Conservation (phyloP, 495 filamentous ascomycete genomes). For the Xylaria nigripes region DNA sequence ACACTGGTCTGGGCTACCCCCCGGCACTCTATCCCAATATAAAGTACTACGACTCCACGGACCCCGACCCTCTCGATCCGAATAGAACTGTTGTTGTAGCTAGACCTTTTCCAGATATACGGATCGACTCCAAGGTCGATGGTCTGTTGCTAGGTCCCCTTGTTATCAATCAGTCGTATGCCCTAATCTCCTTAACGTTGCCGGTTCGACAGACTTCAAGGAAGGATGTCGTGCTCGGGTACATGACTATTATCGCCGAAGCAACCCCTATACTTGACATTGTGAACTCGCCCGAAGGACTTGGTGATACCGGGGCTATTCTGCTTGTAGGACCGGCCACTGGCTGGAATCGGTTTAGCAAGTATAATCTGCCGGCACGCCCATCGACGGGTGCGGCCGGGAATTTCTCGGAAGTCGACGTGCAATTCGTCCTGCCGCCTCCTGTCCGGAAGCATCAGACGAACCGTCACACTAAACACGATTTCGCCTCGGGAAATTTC, state of each 20-base stretch:
- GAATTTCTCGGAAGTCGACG: constrained; percentile 31
- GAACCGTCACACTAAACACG: constrained; percentile 42
- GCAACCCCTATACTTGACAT: constrained; percentile 51
- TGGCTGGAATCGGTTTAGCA: constrained; percentile 55
- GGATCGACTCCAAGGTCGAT: constrained; percentile 40
- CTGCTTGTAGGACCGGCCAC: constrained; percentile 59
- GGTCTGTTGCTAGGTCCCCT: constrained; percentile 62
- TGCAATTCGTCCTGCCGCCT: constrained; percentile 42
- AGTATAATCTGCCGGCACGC: constrained; percentile 28
- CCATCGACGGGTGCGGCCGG: constrained; percentile 24
- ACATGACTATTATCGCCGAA: constrained; percentile 63
- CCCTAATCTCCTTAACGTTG: constrained; percentile 72
- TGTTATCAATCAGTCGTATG: constrained; percentile 56
- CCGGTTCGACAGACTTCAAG: constrained; percentile 61
- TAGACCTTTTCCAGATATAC: constrained; percentile 41
- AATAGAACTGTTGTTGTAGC: constrained; percentile 34
- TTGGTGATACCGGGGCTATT: constrained; percentile 57
- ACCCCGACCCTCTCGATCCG: constrained; percentile 28
- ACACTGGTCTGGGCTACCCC: constrained; percentile 54
- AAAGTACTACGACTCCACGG: constrained; percentile 43
- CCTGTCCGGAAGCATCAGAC: constrained; percentile 23
- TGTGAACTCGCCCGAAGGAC: constrained; percentile 52
- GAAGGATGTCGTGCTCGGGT: constrained; percentile 56
- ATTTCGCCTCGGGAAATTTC: constrained; percentile 31
- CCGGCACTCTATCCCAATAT: constrained; percentile 65